phyloP scores from a whole-genome alignment of 1,284 basidiomycete species.

The Ustilago bromivora region DNA sequence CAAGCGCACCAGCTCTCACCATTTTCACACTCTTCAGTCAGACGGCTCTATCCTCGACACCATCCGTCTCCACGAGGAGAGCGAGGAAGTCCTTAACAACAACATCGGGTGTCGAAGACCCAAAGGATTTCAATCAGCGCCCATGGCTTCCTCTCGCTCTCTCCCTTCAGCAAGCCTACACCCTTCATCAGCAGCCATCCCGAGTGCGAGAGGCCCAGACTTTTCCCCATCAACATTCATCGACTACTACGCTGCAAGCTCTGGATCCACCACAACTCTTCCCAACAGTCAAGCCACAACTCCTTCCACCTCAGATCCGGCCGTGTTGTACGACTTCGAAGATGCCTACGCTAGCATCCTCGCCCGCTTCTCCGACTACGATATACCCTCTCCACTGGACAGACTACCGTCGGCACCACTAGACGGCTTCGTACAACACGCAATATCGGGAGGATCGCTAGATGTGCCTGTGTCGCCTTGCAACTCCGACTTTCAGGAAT shows the following conservation, averaged over 20 bases:
- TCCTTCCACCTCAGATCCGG: neutral
- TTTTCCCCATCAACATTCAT: constrained; percentile 23
- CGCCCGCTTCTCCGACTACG: constrained; percentile 17
- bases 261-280: neutral
- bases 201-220: neutral
- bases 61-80: constrained; percentile 12
- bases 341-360: constrained; percentile 34
- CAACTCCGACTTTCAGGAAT: constrained; percentile 14
- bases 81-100: neutral
- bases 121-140: constrained; percentile 12
- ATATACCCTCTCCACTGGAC: neutral
- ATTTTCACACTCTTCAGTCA: neutral
- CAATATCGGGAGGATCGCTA: constrained; percentile 1
- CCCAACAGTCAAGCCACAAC: neutral
- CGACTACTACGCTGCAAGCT: constrained; percentile 23
- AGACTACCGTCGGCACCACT: constrained; percentile 4
- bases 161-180: constrained; percentile 1
- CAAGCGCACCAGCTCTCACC: neutral
- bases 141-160: constrained; percentile 5
- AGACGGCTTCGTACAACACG: constrained; percentile 3
- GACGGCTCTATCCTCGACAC: constrained; percentile 17
- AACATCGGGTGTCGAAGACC: neutral
- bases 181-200: neutral
- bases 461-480: constrained; percentile 46
- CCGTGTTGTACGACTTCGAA: constrained; percentile 20